A percentile compares a stretch with the other conserved stretches of the same genome.
These are phyloP conservation scores for Metarhizium album DNA, from an alignment of 2,329 filamentous ascomycete genomes.

Conservation along the genomic window DNA sequence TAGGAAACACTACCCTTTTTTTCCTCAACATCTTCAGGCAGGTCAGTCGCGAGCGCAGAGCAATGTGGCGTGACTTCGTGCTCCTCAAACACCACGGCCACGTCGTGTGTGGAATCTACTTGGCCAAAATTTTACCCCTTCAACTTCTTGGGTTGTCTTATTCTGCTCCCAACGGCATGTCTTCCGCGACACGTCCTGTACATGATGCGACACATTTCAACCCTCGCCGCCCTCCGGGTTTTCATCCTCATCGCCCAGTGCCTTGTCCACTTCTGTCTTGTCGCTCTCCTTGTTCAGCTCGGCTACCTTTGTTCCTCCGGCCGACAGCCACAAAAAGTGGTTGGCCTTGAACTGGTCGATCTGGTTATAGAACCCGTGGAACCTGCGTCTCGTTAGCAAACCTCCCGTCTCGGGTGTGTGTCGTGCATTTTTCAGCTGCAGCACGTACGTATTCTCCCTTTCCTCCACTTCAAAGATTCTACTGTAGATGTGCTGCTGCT, in stretches of 20 bases:
- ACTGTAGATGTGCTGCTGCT: constrained; percentile 83
- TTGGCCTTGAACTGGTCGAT: constrained; percentile 63
- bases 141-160: too few species aligned
- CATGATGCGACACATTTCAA: constrained; percentile 16
- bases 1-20: too few species aligned
- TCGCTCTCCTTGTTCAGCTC: constrained; percentile 24
- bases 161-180: too few species aligned
- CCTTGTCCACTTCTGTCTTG: constrained; percentile 32
- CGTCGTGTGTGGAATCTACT: too few species aligned
- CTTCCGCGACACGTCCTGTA: too few species aligned
- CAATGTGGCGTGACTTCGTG: too few species aligned
- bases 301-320: constrained; percentile 53
- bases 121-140: too few species aligned
- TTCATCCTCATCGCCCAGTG: constrained; percentile 42
- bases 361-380: constrained; percentile 70
- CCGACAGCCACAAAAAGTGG: constrained; percentile 66
- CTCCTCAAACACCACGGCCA: too few species aligned
- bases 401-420: too few species aligned
- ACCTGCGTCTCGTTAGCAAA: constrained; percentile 34
- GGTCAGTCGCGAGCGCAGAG: too few species aligned
- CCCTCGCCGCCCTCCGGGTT: constrained; percentile 37
- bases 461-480: constrained; percentile 87
- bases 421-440: neutral
- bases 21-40: too few species aligned
- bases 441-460: constrained; percentile 69